Conservation (phyloP, 768 basidiomycete genomes). For the Suillus americanus region DNA sequence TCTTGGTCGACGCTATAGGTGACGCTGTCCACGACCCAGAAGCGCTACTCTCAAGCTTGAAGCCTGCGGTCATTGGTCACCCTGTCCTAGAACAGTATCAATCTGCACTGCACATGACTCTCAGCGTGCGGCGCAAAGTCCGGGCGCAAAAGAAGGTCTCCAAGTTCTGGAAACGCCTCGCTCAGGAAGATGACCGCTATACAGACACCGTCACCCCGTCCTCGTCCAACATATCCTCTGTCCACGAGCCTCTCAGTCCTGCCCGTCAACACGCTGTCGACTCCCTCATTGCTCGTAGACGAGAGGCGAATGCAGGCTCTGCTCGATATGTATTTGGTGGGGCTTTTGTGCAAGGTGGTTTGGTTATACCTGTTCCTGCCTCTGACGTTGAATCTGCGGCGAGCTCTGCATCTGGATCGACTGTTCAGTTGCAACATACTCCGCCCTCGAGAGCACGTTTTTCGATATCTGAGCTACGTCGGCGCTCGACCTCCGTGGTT, state of each 20-base stretch:
- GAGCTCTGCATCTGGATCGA: slow-evolving; percentile 22
- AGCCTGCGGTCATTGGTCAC: slow-evolving; percentile 33
- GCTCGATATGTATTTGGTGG: slow-evolving; percentile 25
- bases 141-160: slow-evolving; percentile 41
- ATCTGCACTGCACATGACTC: slow-evolving; percentile 44
- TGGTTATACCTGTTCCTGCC: slow-evolving; percentile 17
- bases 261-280: slow-evolving; percentile 37
- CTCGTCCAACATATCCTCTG: slow-evolving; percentile 30
- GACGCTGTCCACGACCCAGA: slow-evolving; percentile 38
- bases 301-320: slow-evolving; percentile 9
- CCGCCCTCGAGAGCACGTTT: slow-evolving; percentile 14
- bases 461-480: slow-evolving; percentile 24
- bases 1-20: slow-evolving; percentile 43
- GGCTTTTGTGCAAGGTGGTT: slow-evolving; percentile 13
- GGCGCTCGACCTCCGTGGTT: slow-evolving; percentile 23
- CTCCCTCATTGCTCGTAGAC: slow-evolving; percentile 33
- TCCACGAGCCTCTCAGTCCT: slow-evolving; percentile 23
- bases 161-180: slow-evolving; percentile 48
- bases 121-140: slow-evolving; percentile 45
- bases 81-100: slow-evolving; percentile 44
- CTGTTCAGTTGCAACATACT: slow-evolving; percentile 15
- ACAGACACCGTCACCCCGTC: slow-evolving; percentile 26
- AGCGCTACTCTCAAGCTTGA: slow-evolving; percentile 44
- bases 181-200: slow-evolving; percentile 30
- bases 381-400: slow-evolving; percentile 13